Percentiles rank a stretch among this genome's conserved stretches.
These are phyloP conservation scores for Pichia ethanolica DNA, from an alignment of 805 yeast genomes.

Conservation along the genomic window DNA sequence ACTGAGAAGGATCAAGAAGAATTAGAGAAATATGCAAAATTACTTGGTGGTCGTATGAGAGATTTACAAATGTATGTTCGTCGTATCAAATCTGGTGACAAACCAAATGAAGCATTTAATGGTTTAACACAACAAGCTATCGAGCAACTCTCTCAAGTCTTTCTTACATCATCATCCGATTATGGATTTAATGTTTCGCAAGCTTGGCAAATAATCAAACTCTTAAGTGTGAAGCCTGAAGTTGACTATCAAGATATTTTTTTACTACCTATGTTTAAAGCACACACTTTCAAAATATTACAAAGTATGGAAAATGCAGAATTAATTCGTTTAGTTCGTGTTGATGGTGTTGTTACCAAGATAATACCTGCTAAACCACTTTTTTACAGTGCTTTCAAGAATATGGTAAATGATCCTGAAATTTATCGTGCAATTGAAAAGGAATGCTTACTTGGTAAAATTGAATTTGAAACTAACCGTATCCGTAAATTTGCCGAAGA, in stretches of 20 bases:
- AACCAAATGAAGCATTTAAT: conserved; percentile 63
- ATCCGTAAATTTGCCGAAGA: conserved; percentile 68
- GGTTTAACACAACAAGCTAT: conserved; percentile 82
- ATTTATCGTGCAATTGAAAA: conserved; percentile 58
- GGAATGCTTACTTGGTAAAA: conserved; percentile 45
- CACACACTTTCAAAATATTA: conserved; percentile 48
- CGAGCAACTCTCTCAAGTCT: conserved; percentile 81
- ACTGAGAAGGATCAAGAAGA: conserved; percentile 23
- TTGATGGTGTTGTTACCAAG: conserved; percentile 63
- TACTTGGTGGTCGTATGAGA: conserved; percentile 91
- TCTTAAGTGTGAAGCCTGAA: conserved; percentile 42
- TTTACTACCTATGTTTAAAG: conserved; percentile 52
- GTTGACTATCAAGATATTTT: conserved; percentile 46
- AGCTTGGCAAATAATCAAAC: conserved; percentile 76
- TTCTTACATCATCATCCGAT: conserved; percentile 34
- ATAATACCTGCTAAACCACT: conserved; percentile 81
- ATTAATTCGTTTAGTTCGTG: conserved; percentile 60
- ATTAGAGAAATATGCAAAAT: conserved; percentile 53
- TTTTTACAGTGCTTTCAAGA: conserved; percentile 68
- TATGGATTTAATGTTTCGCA: conserved; percentile 64
- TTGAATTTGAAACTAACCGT: conserved; percentile 52
- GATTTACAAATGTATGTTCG: conserved; percentile 88
- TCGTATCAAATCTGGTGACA: conserved; percentile 82
- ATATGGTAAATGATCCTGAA: conserved; percentile 49
- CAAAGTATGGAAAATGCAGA: conserved; percentile 74